Conservation (phyloP, 768 basidiomycete genomes). For the Boletus eberwhitei region DNA sequence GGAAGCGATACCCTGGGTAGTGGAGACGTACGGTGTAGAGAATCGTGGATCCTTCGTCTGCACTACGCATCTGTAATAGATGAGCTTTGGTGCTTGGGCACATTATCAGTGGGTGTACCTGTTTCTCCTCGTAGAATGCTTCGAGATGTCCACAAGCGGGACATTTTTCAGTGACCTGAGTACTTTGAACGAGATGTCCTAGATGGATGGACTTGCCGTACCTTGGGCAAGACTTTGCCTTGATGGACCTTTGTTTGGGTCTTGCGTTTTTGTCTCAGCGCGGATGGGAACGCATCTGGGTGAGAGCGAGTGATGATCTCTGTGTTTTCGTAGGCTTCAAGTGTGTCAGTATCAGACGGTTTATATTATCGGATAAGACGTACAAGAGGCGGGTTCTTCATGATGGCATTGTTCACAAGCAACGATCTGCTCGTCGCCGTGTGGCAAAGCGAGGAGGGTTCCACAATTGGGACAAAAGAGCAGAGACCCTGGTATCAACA, state of each 20-base stretch:
- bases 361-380: constrained; percentile 31
- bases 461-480: constrained; percentile 95
- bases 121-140: constrained; percentile 86
- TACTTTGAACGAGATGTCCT: not conserved
- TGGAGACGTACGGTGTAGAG: constrained; percentile 80
- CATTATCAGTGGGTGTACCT: constrained; percentile 45
- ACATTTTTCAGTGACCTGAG: constrained; percentile 85
- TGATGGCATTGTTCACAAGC: constrained; percentile 87
- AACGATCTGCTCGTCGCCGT: constrained; percentile 68
- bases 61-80: constrained; percentile 66
- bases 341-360: not conserved
- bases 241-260: constrained; percentile 83
- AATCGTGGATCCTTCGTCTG: constrained; percentile 92
- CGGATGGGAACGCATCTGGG: constrained; percentile 92
- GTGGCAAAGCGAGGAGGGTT: constrained; percentile 80
- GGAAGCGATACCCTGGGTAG: not conserved
- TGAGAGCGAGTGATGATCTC: constrained; percentile 88
- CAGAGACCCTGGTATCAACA: constrained; percentile 62
- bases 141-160: constrained; percentile 82
- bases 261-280: constrained; percentile 81
- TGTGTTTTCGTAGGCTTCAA: constrained; percentile 84
- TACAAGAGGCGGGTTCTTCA: constrained; percentile 85
- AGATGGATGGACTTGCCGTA: constrained; percentile 37
- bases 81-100: not conserved
- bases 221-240: constrained; percentile 62